Evolutionary conservation across 1,284 basidiomycete genomes (phyloP), one percentile per base, ranked within the genome.

Genomic region (Melampsora americana): DNA sequence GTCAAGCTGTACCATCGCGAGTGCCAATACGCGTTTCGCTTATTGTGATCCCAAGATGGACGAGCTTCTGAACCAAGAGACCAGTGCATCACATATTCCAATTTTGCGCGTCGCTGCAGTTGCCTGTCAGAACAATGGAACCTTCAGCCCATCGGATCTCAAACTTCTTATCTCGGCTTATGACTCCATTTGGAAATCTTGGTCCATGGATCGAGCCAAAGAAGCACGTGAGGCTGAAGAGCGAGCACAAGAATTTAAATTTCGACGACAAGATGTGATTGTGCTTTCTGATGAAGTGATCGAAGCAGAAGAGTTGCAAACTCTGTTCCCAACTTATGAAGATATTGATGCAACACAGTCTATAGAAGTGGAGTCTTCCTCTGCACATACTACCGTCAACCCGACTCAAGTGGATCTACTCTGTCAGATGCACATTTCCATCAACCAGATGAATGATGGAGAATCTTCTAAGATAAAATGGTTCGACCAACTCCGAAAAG

Each of bases 171-270:
- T 75, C 6, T 77, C 78, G 30, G 70, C 79, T 9, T 94, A 93
- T 80, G 90, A 92, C 75, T 89, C 90, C 79, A 85, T 90, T 0
- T 87, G 89, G 75, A 86, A 89, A 26, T 86, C 95, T 9, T 98
- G 95, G 95, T 86, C 88, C 44, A 88, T 90, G 46, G 91, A 96
- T 80, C 88, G 89, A 56, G 88, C 89, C 35, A 88, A 88, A 77
- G 89, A 90, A 78, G 86, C 88, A 61, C 87, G 91, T 78, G 86
- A 85, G 23, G 87, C 88, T 50, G 87, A 87, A 53, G 88, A 89
- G 46, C 87, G 88, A 0, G 87, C 88, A 42, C 91, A 91, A 66
- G 83, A 99, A 23, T 99, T 97, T 85, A 90, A 90, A 53, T 86
- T 86, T 72, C 89, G 87, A 60, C 86, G 86, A 73, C 83, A 87